These are phyloP conservation scores for Eucalyptus marginata DNA, from an alignment of 345 rosid species.

Conservation along the genomic window DNA sequence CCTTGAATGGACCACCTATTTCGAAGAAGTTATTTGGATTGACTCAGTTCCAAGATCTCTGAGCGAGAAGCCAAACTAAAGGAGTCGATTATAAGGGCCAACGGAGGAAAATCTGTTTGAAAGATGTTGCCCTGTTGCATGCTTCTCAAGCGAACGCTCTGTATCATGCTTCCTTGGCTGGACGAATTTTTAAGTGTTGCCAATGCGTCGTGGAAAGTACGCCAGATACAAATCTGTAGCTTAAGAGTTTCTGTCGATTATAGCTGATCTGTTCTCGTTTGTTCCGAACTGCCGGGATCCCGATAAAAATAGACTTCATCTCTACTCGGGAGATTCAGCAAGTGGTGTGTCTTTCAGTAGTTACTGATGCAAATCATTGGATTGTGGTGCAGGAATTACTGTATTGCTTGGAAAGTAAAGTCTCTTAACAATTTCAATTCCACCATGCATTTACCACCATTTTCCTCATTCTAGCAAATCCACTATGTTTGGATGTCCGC, in stretches of 20 bases:
- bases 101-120: not conserved
- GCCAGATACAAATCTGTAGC: not conserved
- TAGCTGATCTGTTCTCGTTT: not conserved
- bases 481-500: not conserved
- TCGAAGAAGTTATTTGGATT: not conserved
- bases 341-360: not conserved
- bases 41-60: not conserved
- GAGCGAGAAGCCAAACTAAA: not conserved
- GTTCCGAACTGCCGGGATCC: not conserved
- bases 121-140: not conserved
- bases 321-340: not conserved
- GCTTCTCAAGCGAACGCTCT: not conserved
- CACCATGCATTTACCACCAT: not conserved
- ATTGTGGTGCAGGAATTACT: not conserved
- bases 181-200: not conserved
- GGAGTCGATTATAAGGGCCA: not conserved
- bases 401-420: not conserved
- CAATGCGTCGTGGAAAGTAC: not conserved
- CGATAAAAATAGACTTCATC: not conserved
- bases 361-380: not conserved
- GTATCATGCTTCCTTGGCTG: not conserved
- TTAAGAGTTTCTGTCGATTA: not conserved
- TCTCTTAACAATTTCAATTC: not conserved
- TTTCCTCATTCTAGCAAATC: not conserved
- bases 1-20: not conserved